These are phyloP conservation scores for Aspergillus cejpii DNA, from an alignment of 2,329 filamentous ascomycete species.

Conservation along the genomic window DNA sequence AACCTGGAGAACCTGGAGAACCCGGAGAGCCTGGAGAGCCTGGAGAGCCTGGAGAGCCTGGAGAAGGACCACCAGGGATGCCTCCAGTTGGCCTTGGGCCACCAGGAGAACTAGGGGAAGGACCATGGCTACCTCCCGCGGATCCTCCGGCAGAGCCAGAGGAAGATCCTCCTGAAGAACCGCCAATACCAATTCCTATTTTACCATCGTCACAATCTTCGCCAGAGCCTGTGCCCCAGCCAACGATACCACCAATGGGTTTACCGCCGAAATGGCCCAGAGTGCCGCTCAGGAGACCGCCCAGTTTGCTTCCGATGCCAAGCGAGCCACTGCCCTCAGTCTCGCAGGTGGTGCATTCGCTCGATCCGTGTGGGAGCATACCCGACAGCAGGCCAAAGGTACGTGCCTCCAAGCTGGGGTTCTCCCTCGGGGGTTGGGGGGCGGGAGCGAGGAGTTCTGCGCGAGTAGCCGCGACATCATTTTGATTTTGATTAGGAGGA, in stretches of 20 bases:
- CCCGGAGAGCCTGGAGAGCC: too few species aligned
- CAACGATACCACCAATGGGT: background rate
- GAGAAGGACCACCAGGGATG: background rate
- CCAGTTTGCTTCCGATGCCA: background rate
- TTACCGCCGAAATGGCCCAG: background rate
- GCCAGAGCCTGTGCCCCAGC: background rate
- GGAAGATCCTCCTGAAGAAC: too few species aligned
- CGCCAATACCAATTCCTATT: background rate
- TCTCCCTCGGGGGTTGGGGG: background rate
- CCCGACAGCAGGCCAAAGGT: background rate
- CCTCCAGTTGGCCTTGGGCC: background rate
- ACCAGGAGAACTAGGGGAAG: background rate
- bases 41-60: too few species aligned
- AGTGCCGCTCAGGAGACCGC: background rate
- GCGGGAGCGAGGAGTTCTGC: background rate
- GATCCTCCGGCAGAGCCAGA: background rate
- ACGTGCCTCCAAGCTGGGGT: background rate
- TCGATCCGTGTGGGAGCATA: background rate
- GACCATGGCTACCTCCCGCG: background rate
- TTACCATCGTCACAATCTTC: background rate
- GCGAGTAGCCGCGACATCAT: background rate
- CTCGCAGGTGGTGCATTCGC: background rate
- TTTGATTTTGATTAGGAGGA: background rate
- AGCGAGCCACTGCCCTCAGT: background rate
- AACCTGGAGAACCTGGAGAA: too few species aligned